phyloP scores from a whole-genome alignment of 2,329 filamentous ascomycete species.

The Talaromyces sp. region DNA sequence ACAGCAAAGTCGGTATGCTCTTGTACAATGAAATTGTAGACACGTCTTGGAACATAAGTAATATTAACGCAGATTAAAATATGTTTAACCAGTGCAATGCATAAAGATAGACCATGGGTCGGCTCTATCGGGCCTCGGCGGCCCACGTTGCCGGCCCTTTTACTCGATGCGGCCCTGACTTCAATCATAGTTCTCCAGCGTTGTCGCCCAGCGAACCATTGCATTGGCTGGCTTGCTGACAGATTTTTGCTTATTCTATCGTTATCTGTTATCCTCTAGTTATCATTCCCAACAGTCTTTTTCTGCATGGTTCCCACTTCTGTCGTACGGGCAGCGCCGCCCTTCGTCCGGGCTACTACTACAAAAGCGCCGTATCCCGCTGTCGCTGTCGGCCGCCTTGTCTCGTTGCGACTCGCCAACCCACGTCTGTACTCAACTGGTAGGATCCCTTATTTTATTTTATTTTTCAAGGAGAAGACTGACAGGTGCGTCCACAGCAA shows the following conservation, averaged over 20 bases:
- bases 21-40: not conserved
- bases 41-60: not conserved
- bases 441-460: not conserved
- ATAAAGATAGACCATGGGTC: not conserved
- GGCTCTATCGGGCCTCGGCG: not conserved
- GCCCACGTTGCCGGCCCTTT: not conserved
- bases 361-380: slow-evolving; percentile 5
- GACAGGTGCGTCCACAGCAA: too few species aligned
- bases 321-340: not conserved
- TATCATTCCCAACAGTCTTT: not conserved
- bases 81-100: not conserved
- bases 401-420: not conserved
- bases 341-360: not conserved
- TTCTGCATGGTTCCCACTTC: slow-evolving; percentile 6
- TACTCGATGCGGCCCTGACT: not conserved
- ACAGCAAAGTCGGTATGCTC: not conserved
- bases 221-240: not conserved
- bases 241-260: not conserved
- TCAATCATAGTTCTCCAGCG: not conserved
- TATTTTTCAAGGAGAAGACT: too few species aligned
- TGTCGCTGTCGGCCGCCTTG: not conserved
- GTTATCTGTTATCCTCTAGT: too few species aligned
- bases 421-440: slow-evolving; percentile 6
- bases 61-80: not conserved
- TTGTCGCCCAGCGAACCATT: too few species aligned